Evolutionary conservation across 495 filamentous ascomycete species (phyloP), one percentile per base, ranked within the genome.

Genomic region (Trichocladium uniseriatum): DNA sequence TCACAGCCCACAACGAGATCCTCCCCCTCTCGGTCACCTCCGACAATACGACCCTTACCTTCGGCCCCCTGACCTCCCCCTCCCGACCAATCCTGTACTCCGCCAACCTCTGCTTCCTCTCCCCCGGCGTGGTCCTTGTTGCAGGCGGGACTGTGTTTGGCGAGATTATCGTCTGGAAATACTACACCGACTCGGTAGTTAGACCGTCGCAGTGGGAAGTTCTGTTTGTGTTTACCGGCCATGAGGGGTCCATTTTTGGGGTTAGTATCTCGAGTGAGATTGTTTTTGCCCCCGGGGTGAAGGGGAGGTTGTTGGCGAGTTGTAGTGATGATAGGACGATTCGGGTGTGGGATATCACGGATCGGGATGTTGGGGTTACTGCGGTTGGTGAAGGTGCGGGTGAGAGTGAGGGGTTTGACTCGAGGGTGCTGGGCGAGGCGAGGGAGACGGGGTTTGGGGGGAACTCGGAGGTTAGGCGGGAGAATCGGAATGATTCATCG

Each of bases 291-390:
- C 61, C 56, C 5, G 67, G 61, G 9, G 52, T 57, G 8, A 60
- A 63, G 16, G 65, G 67, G 16, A 73, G 86, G 37, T 52, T 94
- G 11, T 67, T 99, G 3, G 85, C 86, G 20, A 96, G 88, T 49
- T 99, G 92, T 59, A 96, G 91, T 55, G 92, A 99, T 65, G 92
- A 99, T 64, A 76, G 92, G 43, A 94, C 89, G 0, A 80, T 99
- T 24, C 73, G 88, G 27, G 67, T 97, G 0, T 97, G 94, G 94
- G 81, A 95, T 54, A 27, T 27, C 24, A 27, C n/a, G n/a, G n/a
- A n/a, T n/a, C n/a, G n/a, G n/a, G n/a, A n/a, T n/a, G n/a, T n/a
- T n/a, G n/a, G n/a, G n/a, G 77, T 98, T 16, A 70, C 69, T 0
- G 69, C 71, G 19, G 34, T 7, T 19, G 15, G 16, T 22, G 16